Base-by-base conservation (phyloP, 805 yeast species). In the Yamadazyma insecticola region DNA sequence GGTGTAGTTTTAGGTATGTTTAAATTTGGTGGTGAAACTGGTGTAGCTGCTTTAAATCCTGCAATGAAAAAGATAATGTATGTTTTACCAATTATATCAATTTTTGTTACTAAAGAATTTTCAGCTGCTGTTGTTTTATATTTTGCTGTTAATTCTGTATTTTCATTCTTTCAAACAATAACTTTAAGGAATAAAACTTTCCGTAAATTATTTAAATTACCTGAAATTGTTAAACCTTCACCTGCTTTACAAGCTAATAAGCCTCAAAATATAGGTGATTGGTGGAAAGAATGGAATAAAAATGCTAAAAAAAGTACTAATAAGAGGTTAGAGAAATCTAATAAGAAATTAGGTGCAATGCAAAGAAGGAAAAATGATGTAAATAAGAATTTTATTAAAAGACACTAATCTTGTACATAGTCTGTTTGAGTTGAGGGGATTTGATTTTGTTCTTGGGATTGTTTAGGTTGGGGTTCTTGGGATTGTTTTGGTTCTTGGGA, bases 11-110 rank as follows among this genome's bases (percentile, higher is more conserved):
- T 84, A 33, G 69, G 76, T 1, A 81, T 90, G 46, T 78, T 90
- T 56, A 76, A 78, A 53, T 62, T 78, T 26, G 97, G 97, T 39
- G 96, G 96, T 44, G 97, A 90, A 54, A 82, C 92, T 9, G 97
- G 96, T 30, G 80, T 84, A 21, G 71, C 68, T 32, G 44, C 40
- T 39, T 67, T 82, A 60, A 64, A 74, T 38, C 82, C 86, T 1
- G 70, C 70, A 24, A 49, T 67, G 53, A 76, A 75, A 59, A 81
- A 78, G 47, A 55, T 82, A 14, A 73, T 90, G 65, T 76, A 81
- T 23, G 67, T 72, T 25, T 57, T 87, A 47, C 97, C 97, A 11
- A 69, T 88, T 43, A 62, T 81, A 18, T 87, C 96, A 3, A 80
- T 90, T 39, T 78, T 89, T n/a, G 76, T 90, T 44, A 90, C 97